Evolutionary conservation across 2,329 filamentous ascomycete species (phyloP).

Genomic region (Alternaria sp.): DNA sequence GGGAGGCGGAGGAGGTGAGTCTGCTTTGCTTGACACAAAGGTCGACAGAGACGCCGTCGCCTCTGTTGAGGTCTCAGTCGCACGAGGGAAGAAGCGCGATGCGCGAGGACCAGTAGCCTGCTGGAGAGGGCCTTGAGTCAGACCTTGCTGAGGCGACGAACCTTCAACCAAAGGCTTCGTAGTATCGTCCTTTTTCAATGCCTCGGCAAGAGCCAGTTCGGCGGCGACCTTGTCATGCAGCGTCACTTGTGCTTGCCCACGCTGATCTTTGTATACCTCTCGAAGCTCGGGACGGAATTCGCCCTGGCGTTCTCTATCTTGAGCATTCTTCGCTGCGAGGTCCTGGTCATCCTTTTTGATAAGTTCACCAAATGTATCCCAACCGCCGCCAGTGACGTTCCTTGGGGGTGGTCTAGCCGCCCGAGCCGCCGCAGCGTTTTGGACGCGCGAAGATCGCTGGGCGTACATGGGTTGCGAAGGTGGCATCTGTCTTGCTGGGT

Average conservation of each 20-base stretch:
- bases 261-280: slow-evolving; percentile 41
- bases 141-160: slow-evolving; percentile 26
- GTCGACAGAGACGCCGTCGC: slow-evolving; percentile 23
- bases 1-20: slow-evolving; percentile 62
- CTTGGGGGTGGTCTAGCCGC: slow-evolving; percentile 34
- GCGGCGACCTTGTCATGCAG: slow-evolving; percentile 35
- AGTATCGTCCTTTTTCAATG: slow-evolving; percentile 35
- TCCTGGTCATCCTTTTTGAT: slow-evolving; percentile 41
- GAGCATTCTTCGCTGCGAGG: slow-evolving; percentile 27
- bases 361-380: slow-evolving; percentile 40
- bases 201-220: slow-evolving; percentile 15
- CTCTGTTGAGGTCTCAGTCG: slow-evolving; percentile 34
- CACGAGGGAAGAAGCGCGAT: slow-evolving; percentile 48
- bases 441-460: slow-evolving; percentile 21
- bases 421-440: slow-evolving; percentile 16
- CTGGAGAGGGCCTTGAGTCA: slow-evolving; percentile 31
- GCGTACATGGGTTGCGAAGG: slow-evolving; percentile 30
- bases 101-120: slow-evolving; percentile 36
- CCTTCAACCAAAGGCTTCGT: slow-evolving; percentile 31
- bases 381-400: slow-evolving; percentile 37
- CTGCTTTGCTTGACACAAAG: slow-evolving; percentile 28
- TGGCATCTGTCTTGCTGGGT: slow-evolving; percentile 24
- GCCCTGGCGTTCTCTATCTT: slow-evolving; percentile 37
- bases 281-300: slow-evolving; percentile 43
- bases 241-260: slow-evolving; percentile 38